Evolutionary conservation across 176 grass and related monocot genomes (phyloP), one percentile per base, ranked within the genome.

Genomic region (maize (Zea mays)): DNA sequence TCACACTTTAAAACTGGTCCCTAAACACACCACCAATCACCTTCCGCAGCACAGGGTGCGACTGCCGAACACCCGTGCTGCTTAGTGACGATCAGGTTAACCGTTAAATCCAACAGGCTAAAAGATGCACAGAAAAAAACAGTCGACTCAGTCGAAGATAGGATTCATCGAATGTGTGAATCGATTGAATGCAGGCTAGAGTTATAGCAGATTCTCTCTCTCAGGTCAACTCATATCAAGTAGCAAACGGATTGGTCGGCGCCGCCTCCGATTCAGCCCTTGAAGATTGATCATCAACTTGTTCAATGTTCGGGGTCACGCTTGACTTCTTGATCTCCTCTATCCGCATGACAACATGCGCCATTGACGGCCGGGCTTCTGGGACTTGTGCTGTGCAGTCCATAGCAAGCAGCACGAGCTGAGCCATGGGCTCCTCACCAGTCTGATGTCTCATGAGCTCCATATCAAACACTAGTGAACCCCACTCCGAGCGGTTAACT

Each of bases 321-420:
- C 75, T 80, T 64, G 60, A 85, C 70, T 79, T 89, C 82, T 77
- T 87, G 61, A 97, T 90, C 39, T 89, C 90, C 63, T 85, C 82
- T 0, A 97, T 86, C 17, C 62, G 78, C 68, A 62, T 40, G 5
- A 90, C 93, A 16, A 92, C 90, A 58, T 90, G 86, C 0, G 73
- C 5, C 87, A 97, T 97, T 8, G 85, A 81, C 4, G 90, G 93
- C 3, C 93, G 77, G 1, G 79, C 38, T 51, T 92, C 90, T 35
- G 93, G 90, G 65, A 65, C 81, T 48, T 81, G 77, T 5, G 84
- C 79, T 1, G 88, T 84, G 1, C 93, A 97, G 55, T 92, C 90
- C 16, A 97, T 90, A 17, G 90, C 90, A 8, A 97, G 79, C 78
- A 92, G 93, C 60, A 97, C 62, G 43, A 97, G 78, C 72, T 90